Conservation (phyloP, 306 rosid genomes). For the Hippophae rhamnoides region DNA sequence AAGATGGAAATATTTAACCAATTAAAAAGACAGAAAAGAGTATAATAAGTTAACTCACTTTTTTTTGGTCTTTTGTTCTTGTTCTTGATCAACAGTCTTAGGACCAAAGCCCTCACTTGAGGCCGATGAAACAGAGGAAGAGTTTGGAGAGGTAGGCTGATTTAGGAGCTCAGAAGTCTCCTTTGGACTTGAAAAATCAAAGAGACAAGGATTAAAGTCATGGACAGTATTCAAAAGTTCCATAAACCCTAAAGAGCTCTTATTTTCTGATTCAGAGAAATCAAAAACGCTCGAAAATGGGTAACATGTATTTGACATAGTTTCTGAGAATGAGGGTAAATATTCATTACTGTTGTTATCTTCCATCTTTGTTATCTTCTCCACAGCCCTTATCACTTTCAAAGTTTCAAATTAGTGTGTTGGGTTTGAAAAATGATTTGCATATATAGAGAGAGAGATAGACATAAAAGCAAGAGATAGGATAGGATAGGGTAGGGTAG, state of each 20-base stretch:
- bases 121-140: conserved; percentile 70
- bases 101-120: conserved; percentile 61
- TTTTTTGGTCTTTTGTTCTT: conserved; percentile 31
- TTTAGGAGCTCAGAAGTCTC: conserved; percentile 42
- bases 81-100: conserved; percentile 21
- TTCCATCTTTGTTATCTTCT: conserved; percentile 41
- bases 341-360: conserved; percentile 24
- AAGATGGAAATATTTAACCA: neutral
- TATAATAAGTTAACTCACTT: conserved; percentile 34
- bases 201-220: conserved; percentile 27
- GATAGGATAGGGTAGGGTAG: no score
- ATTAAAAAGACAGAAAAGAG: neutral
- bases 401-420: conserved; percentile 5
- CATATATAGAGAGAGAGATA: no score
- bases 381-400: conserved; percentile 22
- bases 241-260: conserved; percentile 64
- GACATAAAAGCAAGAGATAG: no score
- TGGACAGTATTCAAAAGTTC: conserved; percentile 46
- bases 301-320: conserved; percentile 8
- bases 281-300: conserved; percentile 17
- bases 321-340: neutral
- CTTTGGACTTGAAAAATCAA: conserved; percentile 32
- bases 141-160: conserved; percentile 68
- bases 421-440: no score
- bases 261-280: conserved; percentile 30